Evolutionary conservation across 2,329 filamentous ascomycete genomes (phyloP).

Genomic region (Fusarium newnesense): DNA sequence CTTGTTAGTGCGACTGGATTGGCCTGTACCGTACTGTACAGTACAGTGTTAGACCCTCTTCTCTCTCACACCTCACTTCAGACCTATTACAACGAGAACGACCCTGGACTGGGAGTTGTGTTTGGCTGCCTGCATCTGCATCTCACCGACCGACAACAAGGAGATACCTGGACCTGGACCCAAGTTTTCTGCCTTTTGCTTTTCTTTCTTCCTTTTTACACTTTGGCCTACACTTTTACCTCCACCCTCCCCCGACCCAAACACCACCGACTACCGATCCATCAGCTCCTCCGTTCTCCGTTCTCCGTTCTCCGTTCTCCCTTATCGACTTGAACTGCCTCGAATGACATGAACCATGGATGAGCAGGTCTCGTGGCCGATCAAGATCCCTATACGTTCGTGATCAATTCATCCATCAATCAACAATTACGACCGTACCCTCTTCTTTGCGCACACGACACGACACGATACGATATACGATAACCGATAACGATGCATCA

Average conservation of each 20-base stretch:
- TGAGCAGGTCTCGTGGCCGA: constrained; percentile 48
- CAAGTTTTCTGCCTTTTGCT: constrained; percentile 7
- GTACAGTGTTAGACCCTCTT: constrained; percentile 33
- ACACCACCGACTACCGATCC: constrained; percentile 16
- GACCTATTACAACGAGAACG: constrained; percentile 32
- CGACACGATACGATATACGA: constrained; percentile 1
- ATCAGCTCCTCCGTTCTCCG: constrained; percentile 8
- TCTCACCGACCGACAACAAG: constrained; percentile 35
- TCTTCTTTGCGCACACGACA: constrained; percentile 6
- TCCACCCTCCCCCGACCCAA: constrained; percentile 11
- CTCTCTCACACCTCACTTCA: constrained; percentile 28
- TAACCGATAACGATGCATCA: constrained; percentile 77
- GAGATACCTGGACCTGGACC: not conserved
- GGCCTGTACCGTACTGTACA: not conserved
- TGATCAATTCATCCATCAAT: constrained; percentile 39
- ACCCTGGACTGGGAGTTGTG: constrained; percentile 34
- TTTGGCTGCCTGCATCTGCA: constrained; percentile 41
- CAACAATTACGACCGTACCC: constrained; percentile 2
- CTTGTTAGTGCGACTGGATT: constrained; percentile 16
- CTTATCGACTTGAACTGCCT: constrained; percentile 8
- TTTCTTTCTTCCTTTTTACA: constrained; percentile 23
- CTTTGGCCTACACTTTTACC: constrained; percentile 26
- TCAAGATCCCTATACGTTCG: constrained; percentile 46
- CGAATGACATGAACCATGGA: constrained; percentile 48
- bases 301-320: not conserved